phyloP scores from a whole-genome alignment of 768 basidiomycete genomes.

The Boletus vermiculosoides region DNA sequence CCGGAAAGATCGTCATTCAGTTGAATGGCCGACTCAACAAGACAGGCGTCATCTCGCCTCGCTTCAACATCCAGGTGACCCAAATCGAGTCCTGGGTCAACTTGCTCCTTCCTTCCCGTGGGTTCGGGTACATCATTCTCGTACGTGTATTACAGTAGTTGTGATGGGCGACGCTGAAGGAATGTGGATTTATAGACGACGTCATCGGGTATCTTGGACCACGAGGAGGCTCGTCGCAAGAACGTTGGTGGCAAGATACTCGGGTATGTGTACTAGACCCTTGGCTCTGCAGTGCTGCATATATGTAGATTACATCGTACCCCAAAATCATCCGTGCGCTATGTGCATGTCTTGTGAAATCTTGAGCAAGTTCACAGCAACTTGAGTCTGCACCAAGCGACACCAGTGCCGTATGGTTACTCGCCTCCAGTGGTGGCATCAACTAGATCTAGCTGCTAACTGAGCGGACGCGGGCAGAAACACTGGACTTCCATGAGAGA shows the following conservation, averaged over 20 bases:
- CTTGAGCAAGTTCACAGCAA: not conserved
- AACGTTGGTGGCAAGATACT: constrained; percentile 95
- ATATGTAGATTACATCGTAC: constrained; percentile 25
- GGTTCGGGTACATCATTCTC: constrained; percentile 94
- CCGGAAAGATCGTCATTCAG: constrained; percentile 97
- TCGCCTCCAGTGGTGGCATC: no score
- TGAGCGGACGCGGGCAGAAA: no score
- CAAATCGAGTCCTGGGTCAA: constrained; percentile 98
- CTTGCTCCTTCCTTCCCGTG: constrained; percentile 92
- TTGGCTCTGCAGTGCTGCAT: constrained; percentile 1
- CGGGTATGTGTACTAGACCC: constrained; percentile 82
- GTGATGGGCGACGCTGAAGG: not conserved
- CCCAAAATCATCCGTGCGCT: constrained; percentile 9
- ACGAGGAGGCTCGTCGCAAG: constrained; percentile 98
- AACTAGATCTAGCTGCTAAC: no score
- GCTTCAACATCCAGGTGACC: constrained; percentile 92
- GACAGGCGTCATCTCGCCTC: constrained; percentile 99
- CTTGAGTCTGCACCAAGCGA: not conserved
- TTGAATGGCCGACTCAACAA: constrained; percentile 99
- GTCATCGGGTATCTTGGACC: constrained; percentile 96
- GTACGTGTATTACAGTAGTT: constrained; percentile 44
- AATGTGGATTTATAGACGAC: constrained; percentile 63
- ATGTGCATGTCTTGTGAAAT: not conserved
- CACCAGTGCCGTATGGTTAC: no score
- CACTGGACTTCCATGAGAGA: no score